Conservation (phyloP, 352 stramenopile genomes). For the Globisporangium takayamanum region DNA sequence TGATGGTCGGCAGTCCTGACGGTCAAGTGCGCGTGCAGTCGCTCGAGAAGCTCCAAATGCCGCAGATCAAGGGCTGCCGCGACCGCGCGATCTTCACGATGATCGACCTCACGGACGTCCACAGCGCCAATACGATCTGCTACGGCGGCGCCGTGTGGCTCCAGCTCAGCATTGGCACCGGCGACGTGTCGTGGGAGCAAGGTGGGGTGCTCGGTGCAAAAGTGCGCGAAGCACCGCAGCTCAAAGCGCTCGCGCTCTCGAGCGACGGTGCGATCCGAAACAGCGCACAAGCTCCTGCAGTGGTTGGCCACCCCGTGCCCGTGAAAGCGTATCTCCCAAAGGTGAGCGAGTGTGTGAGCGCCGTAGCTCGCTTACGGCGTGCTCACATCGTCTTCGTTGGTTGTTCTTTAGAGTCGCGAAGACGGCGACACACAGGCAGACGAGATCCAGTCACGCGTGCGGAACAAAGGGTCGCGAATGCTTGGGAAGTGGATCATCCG, state of each 20-base stretch:
- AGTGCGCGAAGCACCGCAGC: conserved; percentile 62
- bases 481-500: conserved; percentile 75
- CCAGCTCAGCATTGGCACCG: conserved; percentile 57
- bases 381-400: background rate
- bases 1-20: conserved; percentile 61
- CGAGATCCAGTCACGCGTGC: conserved; percentile 69
- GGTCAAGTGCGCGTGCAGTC: conserved; percentile 53
- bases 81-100: conserved; percentile 68
- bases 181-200: conserved; percentile 66
- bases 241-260: conserved; percentile 51
- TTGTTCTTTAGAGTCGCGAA: conserved; percentile 37
- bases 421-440: conserved; percentile 68
- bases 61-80: conserved; percentile 42
- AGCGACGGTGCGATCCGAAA: conserved; percentile 46
- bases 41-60: conserved; percentile 46
- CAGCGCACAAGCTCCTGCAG: conserved; percentile 28
- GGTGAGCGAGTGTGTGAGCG: conserved; percentile 17
- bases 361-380: background rate
- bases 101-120: conserved; percentile 52
- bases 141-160: conserved; percentile 78
- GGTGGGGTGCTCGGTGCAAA: conserved; percentile 68
- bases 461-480: conserved; percentile 74
- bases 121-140: conserved; percentile 56
- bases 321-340: conserved; percentile 69
- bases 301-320: conserved; percentile 54